Evolutionary conservation across 2,329 filamentous ascomycete species (phyloP).

Genomic region (Neurospora sp.): DNA sequence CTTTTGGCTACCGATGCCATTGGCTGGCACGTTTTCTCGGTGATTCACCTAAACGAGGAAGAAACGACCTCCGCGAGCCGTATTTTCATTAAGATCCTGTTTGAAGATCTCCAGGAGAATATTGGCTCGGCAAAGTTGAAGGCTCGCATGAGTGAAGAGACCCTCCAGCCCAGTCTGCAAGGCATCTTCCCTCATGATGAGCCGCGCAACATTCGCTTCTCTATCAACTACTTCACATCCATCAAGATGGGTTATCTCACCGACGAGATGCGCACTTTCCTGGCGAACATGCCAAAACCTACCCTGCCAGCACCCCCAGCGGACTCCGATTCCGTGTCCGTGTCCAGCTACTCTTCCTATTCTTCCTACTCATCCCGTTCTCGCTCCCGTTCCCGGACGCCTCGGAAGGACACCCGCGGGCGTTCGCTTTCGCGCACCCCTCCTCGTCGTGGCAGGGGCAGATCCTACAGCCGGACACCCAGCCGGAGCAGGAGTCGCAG

Average conservation of each 20-base stretch:
- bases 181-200: constrained; percentile 88
- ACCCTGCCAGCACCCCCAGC: constrained; percentile 57
- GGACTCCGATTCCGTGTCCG: constrained; percentile 59
- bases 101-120: constrained; percentile 83
- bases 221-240: constrained; percentile 98
- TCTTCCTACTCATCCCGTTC: constrained; percentile 49
- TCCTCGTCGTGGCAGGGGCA: constrained; percentile 9
- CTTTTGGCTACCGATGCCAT: constrained; percentile 80
- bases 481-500: constrained; percentile 11
- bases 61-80: constrained; percentile 93
- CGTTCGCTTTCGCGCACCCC: constrained; percentile 23
- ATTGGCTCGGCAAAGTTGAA: constrained; percentile 75
- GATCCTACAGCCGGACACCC: constrained; percentile 13
- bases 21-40: constrained; percentile 80
- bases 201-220: constrained; percentile 83
- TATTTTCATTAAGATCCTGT: constrained; percentile 97
- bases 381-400: constrained; percentile 33
- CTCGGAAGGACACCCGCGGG: constrained; percentile 26
- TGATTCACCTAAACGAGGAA: constrained; percentile 86
- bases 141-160: constrained; percentile 66
- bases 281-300: constrained; percentile 85
- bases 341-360: constrained; percentile 72
- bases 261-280: constrained; percentile 84
- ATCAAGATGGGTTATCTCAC: constrained; percentile 93
- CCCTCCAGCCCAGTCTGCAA: constrained; percentile 65